Conservation (phyloP, 2,329 filamentous ascomycete genomes). For the Diaporthe sp. region DNA sequence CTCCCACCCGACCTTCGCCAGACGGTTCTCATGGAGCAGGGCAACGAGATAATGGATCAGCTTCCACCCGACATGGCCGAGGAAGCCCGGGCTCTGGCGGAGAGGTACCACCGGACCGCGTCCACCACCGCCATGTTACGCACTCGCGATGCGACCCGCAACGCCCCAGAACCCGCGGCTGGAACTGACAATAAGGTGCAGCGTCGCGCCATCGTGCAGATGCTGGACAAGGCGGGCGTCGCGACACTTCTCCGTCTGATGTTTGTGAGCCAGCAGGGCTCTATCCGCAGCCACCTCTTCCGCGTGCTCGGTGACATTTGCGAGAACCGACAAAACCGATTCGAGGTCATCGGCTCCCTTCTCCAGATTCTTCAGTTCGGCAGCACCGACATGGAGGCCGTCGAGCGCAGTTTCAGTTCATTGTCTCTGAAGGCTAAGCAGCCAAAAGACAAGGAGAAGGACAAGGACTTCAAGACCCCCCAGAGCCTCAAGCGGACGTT, state of each 20-base stretch:
- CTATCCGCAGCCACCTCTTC: constrained; percentile 86
- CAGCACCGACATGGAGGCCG: constrained; percentile 90
- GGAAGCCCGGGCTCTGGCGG: constrained; percentile 81
- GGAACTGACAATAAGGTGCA: constrained; percentile 71
- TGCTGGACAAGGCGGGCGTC: constrained; percentile 95
- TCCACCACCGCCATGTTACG: constrained; percentile 49
- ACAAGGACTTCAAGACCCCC: constrained; percentile 78
- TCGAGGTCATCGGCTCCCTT: constrained; percentile 92
- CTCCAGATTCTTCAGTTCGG: constrained; percentile 96
- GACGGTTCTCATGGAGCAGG: constrained; percentile 91
- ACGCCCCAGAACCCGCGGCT: constrained; percentile 45
- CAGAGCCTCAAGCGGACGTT: constrained; percentile 82
- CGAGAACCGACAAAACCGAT: constrained; percentile 94
- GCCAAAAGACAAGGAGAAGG: constrained; percentile 74
- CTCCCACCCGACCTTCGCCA: constrained; percentile 87
- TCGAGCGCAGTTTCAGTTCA: constrained; percentile 95
- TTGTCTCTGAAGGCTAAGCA: constrained; percentile 92
- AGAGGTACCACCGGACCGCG: constrained; percentile 51
- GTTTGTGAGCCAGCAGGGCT: constrained; percentile 95
- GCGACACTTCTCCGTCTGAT: constrained; percentile 97
- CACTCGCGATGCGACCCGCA: constrained; percentile 46
- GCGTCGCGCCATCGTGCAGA: constrained; percentile 89
- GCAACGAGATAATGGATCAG: constrained; percentile 86
- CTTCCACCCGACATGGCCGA: constrained; percentile 88
- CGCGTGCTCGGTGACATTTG: constrained; percentile 92